These are phyloP conservation scores for Fraxinus sp. DNA, from an alignment of 305 asterid genomes.

Conservation along the genomic window DNA sequence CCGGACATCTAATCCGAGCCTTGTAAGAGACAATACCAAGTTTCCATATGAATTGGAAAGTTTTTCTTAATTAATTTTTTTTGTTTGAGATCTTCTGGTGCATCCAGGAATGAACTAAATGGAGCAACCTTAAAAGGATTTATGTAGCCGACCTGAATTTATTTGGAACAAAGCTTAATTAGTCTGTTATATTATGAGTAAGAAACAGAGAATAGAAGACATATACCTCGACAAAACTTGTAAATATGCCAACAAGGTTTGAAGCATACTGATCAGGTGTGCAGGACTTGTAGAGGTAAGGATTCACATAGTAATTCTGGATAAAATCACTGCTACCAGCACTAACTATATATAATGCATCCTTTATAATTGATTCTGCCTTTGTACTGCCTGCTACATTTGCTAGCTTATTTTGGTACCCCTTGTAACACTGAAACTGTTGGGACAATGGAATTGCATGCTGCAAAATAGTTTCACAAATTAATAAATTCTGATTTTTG, in stretches of 20 bases:
- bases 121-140: background rate
- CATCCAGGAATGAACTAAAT: background rate
- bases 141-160: background rate
- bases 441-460: constrained; percentile 69
- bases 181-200: background rate
- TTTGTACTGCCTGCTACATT: constrained; percentile 52
- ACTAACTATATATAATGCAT: constrained; percentile 58
- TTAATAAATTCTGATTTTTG: background rate
- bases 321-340: constrained; percentile 76
- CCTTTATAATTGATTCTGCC: constrained; percentile 51
- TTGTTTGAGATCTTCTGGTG: background rate
- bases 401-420: constrained; percentile 62
- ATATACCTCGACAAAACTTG: constrained; percentile 54
- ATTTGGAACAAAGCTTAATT: background rate
- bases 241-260: constrained; percentile 52
- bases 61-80: background rate
- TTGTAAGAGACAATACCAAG: background rate
- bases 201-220: background rate
- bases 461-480: constrained; percentile 38
- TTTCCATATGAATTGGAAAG: background rate
- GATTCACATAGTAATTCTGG: constrained; percentile 81
- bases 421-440: constrained; percentile 63
- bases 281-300: constrained; percentile 53
- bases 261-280: constrained; percentile 74
- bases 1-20: background rate